Evolutionary conservation across 2,329 filamentous ascomycete genomes (phyloP).

Genomic region (Lachnellula cervina): DNA sequence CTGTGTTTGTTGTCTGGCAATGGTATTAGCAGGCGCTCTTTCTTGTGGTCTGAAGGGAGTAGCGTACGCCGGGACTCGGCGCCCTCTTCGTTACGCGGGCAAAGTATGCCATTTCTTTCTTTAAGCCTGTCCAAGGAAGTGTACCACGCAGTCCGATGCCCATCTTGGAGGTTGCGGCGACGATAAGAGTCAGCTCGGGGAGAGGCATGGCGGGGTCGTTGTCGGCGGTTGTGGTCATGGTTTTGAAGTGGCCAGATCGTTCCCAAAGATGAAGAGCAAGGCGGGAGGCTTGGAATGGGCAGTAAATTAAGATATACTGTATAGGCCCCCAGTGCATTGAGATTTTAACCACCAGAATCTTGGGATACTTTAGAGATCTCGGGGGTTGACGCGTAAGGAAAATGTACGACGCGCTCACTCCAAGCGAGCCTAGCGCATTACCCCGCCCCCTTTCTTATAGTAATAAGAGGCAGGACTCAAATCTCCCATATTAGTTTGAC

Average conservation of each 20-base stretch:
- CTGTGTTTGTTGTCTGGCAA: constrained; percentile 52
- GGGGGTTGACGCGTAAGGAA: not conserved
- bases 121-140: constrained; percentile 85
- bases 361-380: too few relatives aligned
- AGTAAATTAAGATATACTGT: too few relatives aligned
- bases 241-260: not conserved
- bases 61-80: constrained; percentile 39
- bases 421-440: not conserved
- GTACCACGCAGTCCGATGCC: constrained; percentile 78
- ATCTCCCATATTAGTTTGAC: too few relatives aligned
- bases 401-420: not conserved
- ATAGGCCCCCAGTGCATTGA: too few relatives aligned
- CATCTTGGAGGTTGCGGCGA: constrained; percentile 83
- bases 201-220: constrained; percentile 9
- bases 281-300: not conserved
- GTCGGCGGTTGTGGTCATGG: not conserved
- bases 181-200: constrained; percentile 75
- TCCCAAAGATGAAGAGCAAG: not conserved
- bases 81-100: constrained; percentile 70
- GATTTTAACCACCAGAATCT: too few relatives aligned
- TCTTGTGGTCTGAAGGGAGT: not conserved
- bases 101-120: constrained; percentile 93
- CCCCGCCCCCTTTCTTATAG: not conserved
- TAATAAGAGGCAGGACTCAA: not conserved
- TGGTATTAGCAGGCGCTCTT: not conserved